These are phyloP conservation scores for Tarenaya hassleriana DNA, from an alignment of 345 rosid species.

Conservation along the genomic window DNA sequence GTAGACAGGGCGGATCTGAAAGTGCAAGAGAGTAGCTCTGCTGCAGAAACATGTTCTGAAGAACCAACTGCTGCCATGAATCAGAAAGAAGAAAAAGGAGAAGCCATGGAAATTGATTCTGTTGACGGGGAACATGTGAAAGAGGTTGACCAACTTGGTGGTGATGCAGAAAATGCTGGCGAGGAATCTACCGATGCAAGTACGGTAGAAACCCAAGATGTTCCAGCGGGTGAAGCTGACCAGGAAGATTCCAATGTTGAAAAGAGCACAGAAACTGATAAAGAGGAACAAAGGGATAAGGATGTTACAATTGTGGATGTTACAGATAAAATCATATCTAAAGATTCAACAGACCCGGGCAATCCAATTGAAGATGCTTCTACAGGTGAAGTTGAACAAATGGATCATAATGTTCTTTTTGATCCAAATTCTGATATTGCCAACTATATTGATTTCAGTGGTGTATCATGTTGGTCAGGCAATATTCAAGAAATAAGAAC, in stretches of 20 bases:
- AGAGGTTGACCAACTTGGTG: conserved; percentile 36
- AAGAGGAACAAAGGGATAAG: conserved; percentile 23
- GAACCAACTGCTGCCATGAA: conserved; percentile 23
- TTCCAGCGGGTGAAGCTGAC: conserved; percentile 18
- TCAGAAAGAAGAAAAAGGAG: conserved; percentile 28
- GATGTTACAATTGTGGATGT: conserved; percentile 13
- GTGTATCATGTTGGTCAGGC: conserved; percentile 34
- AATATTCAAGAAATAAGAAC: conserved; percentile 28
- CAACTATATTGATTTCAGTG: conserved; percentile 38
- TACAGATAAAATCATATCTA: conserved; percentile 7
- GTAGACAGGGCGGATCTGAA: background rate
- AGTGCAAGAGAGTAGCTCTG: conserved; percentile 11
- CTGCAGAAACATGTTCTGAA: conserved; percentile 17
- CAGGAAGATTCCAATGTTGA: conserved; percentile 28
- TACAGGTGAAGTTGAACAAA: conserved; percentile 32
- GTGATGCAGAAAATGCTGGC: conserved; percentile 33
- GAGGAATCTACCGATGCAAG: conserved; percentile 38
- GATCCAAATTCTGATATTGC: conserved; percentile 29
- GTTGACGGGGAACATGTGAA: conserved; percentile 39
- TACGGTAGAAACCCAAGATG: conserved; percentile 29
- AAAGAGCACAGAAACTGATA: conserved; percentile 18
- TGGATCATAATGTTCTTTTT: conserved; percentile 31
- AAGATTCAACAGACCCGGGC: conserved; percentile 18
- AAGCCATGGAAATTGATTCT: conserved; percentile 54
- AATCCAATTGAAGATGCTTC: conserved; percentile 20